A percentile compares a stretch with the other conserved stretches of the same genome.
These are phyloP conservation scores for Dioscorea alata DNA, from an alignment of 106 monocot species.

Conservation along the genomic window DNA sequence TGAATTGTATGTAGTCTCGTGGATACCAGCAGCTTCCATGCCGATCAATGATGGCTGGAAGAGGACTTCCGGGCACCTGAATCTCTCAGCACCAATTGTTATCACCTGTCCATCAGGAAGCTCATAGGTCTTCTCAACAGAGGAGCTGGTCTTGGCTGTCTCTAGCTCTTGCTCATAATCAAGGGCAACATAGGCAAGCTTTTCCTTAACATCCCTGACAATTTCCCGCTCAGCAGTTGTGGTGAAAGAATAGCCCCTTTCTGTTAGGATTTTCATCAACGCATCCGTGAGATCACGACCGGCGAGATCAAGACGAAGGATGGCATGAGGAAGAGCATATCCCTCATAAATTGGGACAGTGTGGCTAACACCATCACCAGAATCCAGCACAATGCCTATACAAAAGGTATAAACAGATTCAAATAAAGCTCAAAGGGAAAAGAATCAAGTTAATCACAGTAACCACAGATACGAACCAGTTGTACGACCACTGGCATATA, in stretches of 20 bases:
- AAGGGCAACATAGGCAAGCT: conserved; percentile 28
- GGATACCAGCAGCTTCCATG: conserved; percentile 32
- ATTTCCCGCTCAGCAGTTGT: conserved; percentile 28
- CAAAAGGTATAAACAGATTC: neutral
- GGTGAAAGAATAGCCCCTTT: conserved; percentile 32
- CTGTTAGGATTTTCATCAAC: conserved; percentile 22
- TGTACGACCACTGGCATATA: conserved; percentile 28
- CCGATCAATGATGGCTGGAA: conserved; percentile 29
- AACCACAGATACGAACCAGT: conserved; percentile 10
- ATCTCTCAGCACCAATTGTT: conserved; percentile 24
- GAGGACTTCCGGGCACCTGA: conserved; percentile 33
- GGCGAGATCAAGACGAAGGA: conserved; percentile 25
- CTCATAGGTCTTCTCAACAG: conserved; percentile 25
- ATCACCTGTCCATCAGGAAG: conserved; percentile 27
- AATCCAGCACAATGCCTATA: conserved; percentile 28
- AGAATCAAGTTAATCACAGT: neutral
- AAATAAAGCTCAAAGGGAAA: neutral
- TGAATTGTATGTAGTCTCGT: conserved; percentile 29
- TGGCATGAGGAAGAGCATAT: conserved; percentile 24
- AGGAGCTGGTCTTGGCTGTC: conserved; percentile 17
- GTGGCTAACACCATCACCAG: conserved; percentile 35
- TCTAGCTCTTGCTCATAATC: conserved; percentile 30
- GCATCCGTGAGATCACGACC: conserved; percentile 28
- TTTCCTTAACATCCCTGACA: conserved; percentile 27
- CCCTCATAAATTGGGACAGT: conserved; percentile 28